Conservation (phyloP, 2,329 filamentous ascomycete genomes). For the Mycogone perniciosa region DNA sequence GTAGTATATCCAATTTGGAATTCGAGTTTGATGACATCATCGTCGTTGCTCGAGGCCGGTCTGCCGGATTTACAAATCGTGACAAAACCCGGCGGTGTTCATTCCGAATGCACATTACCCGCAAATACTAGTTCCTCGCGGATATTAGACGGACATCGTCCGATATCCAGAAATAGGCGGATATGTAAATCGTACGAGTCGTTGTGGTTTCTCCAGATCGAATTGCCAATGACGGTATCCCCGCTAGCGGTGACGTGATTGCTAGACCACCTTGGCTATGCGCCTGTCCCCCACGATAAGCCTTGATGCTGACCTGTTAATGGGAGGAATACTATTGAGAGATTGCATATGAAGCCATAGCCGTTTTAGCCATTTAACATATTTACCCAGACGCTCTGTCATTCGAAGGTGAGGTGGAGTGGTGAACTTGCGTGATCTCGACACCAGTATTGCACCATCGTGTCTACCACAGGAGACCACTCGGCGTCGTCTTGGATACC, state of each 20-base stretch:
- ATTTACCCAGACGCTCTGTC: constrained; percentile 4
- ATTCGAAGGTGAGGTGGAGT: constrained; percentile 5
- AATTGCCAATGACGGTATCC: constrained; percentile 9
- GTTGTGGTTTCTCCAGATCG: neutral
- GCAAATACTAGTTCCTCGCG: too few relatives aligned
- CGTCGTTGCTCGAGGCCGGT: too few relatives aligned
- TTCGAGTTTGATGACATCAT: too few relatives aligned
- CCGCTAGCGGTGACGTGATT: constrained; percentile 11
- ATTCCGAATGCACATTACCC: too few relatives aligned
- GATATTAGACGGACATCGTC: too few relatives aligned
- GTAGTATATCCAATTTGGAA: too few relatives aligned
- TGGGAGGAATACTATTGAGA: neutral
- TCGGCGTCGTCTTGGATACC: neutral
- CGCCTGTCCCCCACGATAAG: neutral
- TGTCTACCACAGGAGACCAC: neutral
- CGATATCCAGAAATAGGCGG: neutral
- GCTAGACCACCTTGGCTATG: neutral
- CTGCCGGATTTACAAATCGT: too few relatives aligned
- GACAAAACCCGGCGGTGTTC: too few relatives aligned
- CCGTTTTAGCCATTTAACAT: neutral
- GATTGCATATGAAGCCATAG: neutral
- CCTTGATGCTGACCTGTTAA: neutral
- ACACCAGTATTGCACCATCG: constrained; percentile 11
- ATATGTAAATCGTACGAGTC: neutral
- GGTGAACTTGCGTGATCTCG: constrained; percentile 4